Evolutionary conservation across 2,329 filamentous ascomycete genomes (phyloP).

Genomic region (Paracoccidioides lutzii): DNA sequence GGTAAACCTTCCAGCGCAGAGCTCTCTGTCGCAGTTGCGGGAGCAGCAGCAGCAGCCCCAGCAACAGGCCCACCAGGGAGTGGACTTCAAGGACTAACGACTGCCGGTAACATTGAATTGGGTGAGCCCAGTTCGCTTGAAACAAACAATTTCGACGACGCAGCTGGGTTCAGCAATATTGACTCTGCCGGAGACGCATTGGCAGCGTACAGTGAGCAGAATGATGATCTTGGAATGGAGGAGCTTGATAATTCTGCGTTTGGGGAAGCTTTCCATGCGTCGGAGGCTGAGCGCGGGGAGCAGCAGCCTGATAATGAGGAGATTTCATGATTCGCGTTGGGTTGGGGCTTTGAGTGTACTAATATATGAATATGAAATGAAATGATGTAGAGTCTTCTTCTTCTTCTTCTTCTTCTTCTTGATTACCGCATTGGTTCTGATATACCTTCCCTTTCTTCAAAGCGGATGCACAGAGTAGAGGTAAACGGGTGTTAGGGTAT

Average conservation of each 20-base stretch:
- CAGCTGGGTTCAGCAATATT: slow-evolving; percentile 36
- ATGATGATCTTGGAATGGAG: slow-evolving; percentile 40
- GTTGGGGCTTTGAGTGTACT: background rate
- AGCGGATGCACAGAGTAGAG: background rate
- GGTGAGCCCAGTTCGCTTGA: slow-evolving; percentile 22
- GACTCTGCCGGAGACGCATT: slow-evolving; percentile 62
- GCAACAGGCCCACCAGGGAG: slow-evolving; percentile 13
- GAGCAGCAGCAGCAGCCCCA: slow-evolving; percentile 5
- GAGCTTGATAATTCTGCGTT: slow-evolving; percentile 71
- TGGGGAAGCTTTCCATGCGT: slow-evolving; percentile 64
- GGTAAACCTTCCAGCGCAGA: slow-evolving; percentile 1
- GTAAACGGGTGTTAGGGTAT: background rate
- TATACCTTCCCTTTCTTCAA: background rate
- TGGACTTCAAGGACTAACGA: slow-evolving; percentile 16
- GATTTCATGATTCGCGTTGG: slow-evolving; percentile 20
- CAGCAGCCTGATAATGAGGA: slow-evolving; percentile 27
- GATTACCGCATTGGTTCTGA: background rate
- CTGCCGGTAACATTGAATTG: slow-evolving; percentile 13
- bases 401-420: background rate
- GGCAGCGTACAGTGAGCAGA: slow-evolving; percentile 51
- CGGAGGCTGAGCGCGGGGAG: slow-evolving; percentile 34
- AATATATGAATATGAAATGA: slow-evolving; percentile 1
- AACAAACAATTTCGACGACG: slow-evolving; percentile 27
- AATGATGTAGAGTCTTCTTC: background rate
- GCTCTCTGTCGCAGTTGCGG: slow-evolving; percentile 3